Evolutionary conservation across 1,284 basidiomycete species (phyloP).

Genomic region (Malassezia globosa): DNA sequence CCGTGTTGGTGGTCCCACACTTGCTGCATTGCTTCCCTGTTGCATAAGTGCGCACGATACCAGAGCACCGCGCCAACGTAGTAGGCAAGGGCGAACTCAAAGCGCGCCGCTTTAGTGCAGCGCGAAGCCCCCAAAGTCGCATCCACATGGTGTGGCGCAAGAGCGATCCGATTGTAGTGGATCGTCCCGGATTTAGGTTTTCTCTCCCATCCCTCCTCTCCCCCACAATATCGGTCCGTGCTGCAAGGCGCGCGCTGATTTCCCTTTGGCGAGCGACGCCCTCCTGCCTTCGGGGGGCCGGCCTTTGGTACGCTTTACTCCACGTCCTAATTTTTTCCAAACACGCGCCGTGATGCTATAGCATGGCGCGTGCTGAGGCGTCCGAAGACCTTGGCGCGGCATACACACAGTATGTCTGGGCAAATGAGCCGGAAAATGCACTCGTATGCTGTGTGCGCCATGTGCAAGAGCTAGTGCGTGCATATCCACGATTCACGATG

Average conservation of each 20-base stretch:
- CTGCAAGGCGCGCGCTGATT: too few species aligned
- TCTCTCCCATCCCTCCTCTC: neutral
- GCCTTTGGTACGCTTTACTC: too few species aligned
- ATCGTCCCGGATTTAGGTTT: neutral
- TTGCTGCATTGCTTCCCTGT: conserved; percentile 2
- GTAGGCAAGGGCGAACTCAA: too few species aligned
- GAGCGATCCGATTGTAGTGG: neutral
- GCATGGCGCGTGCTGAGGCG: neutral
- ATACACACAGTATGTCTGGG: conserved; percentile 7
- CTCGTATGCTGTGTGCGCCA: conserved; percentile 8
- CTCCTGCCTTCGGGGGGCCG: too few species aligned
- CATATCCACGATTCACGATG: neutral
- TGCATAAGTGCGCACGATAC: neutral
- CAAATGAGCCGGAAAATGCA: neutral
- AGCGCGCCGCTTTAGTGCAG: neutral
- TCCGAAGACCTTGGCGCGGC: neutral
- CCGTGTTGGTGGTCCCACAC: conserved; percentile 6
- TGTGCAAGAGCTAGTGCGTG: neutral
- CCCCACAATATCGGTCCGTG: too few species aligned
- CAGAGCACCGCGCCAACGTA: neutral
- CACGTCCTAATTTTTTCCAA: too few species aligned
- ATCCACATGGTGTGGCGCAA: neutral
- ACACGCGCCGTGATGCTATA: neutral
- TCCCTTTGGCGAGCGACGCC: too few species aligned
- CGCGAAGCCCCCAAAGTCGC: neutral